These are phyloP conservation scores for Globisporangium lucens DNA, from an alignment of 352 stramenopile species.

Conservation along the genomic window DNA sequence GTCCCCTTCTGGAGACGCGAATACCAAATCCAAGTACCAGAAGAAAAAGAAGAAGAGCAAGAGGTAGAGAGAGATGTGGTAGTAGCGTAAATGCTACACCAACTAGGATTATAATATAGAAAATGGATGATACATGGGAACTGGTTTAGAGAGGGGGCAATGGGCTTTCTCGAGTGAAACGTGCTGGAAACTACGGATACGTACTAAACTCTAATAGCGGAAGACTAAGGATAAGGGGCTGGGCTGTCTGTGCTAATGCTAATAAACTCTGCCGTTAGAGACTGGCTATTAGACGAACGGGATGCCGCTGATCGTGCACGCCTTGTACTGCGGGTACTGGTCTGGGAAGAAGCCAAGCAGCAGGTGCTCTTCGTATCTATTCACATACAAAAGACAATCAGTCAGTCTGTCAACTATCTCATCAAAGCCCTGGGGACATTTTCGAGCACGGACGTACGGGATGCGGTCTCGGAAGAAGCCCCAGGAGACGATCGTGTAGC, in stretches of 20 bases:
- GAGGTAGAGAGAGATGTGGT: constrained; percentile 16
- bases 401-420: not conserved
- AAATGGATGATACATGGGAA: constrained; percentile 4
- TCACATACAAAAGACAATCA: not conserved
- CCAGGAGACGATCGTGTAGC: constrained; percentile 90
- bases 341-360: constrained; percentile 90
- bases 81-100: not conserved
- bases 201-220: constrained; percentile 8
- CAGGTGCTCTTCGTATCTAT: constrained; percentile 90
- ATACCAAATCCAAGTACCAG: constrained; percentile 20
- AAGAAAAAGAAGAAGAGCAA: constrained; percentile 55
- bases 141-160: not conserved
- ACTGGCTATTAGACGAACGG: constrained; percentile 76
- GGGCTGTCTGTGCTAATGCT: not conserved
- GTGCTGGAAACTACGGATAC: not conserved
- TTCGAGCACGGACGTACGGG: constrained; percentile 45
- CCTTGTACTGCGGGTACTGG: constrained; percentile 90
- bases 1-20: not conserved
- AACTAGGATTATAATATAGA: constrained; percentile 4
- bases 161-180: not conserved
- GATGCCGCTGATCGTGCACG: constrained; percentile 89
- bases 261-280: not conserved
- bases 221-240: not conserved
- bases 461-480: constrained; percentile 95
- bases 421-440: not conserved